Percentiles rank a stretch among this genome's conserved stretches.
Evolutionary conservation across 805 yeast species (phyloP).

Genomic region (Kodamaea leandrae): DNA sequence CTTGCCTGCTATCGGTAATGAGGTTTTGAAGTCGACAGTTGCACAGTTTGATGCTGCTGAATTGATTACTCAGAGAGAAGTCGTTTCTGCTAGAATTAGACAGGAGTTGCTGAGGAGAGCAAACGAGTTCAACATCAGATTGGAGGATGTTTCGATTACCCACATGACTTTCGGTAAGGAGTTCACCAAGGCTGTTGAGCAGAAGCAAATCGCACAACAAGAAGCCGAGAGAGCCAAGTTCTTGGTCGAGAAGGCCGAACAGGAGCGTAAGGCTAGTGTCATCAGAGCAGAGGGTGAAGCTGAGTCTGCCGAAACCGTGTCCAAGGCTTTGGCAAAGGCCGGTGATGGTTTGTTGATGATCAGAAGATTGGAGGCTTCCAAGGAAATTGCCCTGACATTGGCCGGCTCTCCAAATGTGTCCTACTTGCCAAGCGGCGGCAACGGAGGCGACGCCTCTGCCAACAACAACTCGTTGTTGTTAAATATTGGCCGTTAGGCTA

Average conservation of each 20-base stretch:
- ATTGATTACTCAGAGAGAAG: slow-evolving; percentile 94
- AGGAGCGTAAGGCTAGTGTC: slow-evolving; percentile 91
- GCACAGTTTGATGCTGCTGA: slow-evolving; percentile 97
- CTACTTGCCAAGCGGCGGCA: slow-evolving; percentile 67
- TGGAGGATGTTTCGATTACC: slow-evolving; percentile 96
- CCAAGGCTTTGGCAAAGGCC: slow-evolving; percentile 86
- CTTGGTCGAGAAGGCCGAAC: slow-evolving; percentile 89
- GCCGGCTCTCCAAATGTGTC: slow-evolving; percentile 83
- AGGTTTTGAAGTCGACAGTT: slow-evolving; percentile 82
- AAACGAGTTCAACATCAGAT: slow-evolving; percentile 78
- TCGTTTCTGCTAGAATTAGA: slow-evolving; percentile 85
- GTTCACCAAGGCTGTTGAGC: slow-evolving; percentile 97
- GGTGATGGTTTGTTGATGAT: slow-evolving; percentile 95
- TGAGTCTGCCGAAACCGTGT: slow-evolving; percentile 93
- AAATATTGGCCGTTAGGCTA: slow-evolving; percentile 60
- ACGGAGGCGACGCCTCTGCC: slow-evolving; percentile 33
- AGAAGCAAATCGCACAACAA: slow-evolving; percentile 98
- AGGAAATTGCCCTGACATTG: slow-evolving; percentile 88
- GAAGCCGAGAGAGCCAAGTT: slow-evolving; percentile 97
- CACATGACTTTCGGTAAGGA: slow-evolving; percentile 97
- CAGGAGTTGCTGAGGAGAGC: slow-evolving; percentile 83
- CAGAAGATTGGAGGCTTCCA: slow-evolving; percentile 94
- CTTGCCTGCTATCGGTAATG: slow-evolving; percentile 89
- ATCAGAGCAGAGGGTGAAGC: slow-evolving; percentile 99
- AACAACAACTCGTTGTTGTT: slow-evolving; percentile 56